A percentile compares a stretch with the other conserved stretches of the same genome.
Conservation (phyloP, 768 basidiomycete genomes). For the Sistotremastrum niveocremeum region DNA sequence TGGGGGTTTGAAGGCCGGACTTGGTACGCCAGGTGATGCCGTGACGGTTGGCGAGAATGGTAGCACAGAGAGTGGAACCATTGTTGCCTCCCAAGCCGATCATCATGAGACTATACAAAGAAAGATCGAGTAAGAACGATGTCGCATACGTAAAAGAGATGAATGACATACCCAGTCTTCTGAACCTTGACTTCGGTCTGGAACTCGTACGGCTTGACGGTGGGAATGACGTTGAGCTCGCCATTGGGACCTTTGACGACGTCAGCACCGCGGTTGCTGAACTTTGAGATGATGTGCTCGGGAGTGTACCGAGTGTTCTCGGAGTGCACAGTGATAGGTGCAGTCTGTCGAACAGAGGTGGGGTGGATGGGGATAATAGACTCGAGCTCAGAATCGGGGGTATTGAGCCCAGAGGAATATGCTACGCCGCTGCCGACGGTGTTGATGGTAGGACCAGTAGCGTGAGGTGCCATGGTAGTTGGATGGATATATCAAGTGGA, state of each 20-base stretch:
- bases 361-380: slow-evolving; percentile 65
- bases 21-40: slow-evolving; percentile 93
- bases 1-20: slow-evolving; percentile 80
- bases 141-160: slow-evolving; percentile 3
- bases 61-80: slow-evolving; percentile 85
- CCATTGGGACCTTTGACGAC: slow-evolving; percentile 53
- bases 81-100: slow-evolving; percentile 97
- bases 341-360: slow-evolving; percentile 66
- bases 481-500: neutral
- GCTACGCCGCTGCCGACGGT: slow-evolving; percentile 38
- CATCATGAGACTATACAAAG: slow-evolving; percentile 69
- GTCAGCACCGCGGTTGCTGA: slow-evolving; percentile 63
- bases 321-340: slow-evolving; percentile 68
- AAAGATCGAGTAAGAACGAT: slow-evolving; percentile 8
- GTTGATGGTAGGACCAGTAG: slow-evolving; percentile 12
- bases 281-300: slow-evolving; percentile 73
- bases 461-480: slow-evolving; percentile 14
- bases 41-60: slow-evolving; percentile 91
- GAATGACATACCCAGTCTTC: slow-evolving; percentile 73
- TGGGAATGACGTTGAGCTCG: slow-evolving; percentile 67
- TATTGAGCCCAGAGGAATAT: slow-evolving; percentile 53
- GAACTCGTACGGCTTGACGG: slow-evolving; percentile 75
- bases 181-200: slow-evolving; percentile 74
- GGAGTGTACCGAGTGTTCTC: slow-evolving; percentile 71
- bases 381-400: slow-evolving; percentile 61